Percentiles rank a stretch among this genome's conserved stretches.
Evolutionary conservation across 1,284 basidiomycete species (phyloP).

Genomic region (Kalmanozyma brasiliensis): DNA sequence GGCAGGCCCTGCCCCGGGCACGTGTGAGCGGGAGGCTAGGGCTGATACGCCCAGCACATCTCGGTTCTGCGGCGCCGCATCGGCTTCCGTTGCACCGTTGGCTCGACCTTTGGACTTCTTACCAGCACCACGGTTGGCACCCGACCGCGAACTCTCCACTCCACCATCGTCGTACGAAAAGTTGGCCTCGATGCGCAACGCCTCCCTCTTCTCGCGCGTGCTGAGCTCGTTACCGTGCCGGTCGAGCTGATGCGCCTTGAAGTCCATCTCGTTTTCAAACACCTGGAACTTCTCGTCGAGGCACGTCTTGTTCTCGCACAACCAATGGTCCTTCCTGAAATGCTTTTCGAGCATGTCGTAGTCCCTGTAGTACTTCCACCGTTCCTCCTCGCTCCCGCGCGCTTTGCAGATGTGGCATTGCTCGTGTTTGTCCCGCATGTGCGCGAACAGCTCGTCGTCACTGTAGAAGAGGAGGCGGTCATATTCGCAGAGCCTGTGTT

Average conservation of each 20-base stretch:
- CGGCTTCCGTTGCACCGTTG: slow-evolving; percentile 1
- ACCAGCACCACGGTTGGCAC: slow-evolving; percentile 10
- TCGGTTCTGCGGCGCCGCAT: slow-evolving; percentile 5
- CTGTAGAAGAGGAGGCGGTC: slow-evolving; percentile 89
- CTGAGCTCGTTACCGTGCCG: slow-evolving; percentile 85
- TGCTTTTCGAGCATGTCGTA: slow-evolving; percentile 66
- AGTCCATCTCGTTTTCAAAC: slow-evolving; percentile 84
- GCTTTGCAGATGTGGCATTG: slow-evolving; percentile 89
- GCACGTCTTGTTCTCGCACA: slow-evolving; percentile 81
- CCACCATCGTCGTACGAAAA: slow-evolving; percentile 78
- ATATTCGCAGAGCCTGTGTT: slow-evolving; percentile 89
- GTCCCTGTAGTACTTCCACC: slow-evolving; percentile 61
- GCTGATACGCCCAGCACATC: slow-evolving; percentile 43
- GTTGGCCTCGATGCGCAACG: slow-evolving; percentile 79
- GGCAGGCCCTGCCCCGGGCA: slow-evolving; percentile 56
- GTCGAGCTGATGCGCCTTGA: slow-evolving; percentile 90
- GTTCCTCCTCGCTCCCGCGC: slow-evolving; percentile 53
- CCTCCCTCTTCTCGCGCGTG: slow-evolving; percentile 80
- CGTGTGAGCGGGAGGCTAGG: slow-evolving; percentile 68
- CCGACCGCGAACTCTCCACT: slow-evolving; percentile 47
- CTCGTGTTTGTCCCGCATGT: slow-evolving; percentile 93
- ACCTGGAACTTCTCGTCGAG: slow-evolving; percentile 92
- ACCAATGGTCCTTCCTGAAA: slow-evolving; percentile 74
- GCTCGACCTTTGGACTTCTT: slow-evolving; percentile 24
- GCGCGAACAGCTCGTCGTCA: slow-evolving; percentile 90